A percentile compares a stretch with the other conserved stretches of the same genome.
Conservation (phyloP, 2,329 filamentous ascomycete genomes). For the Dryadomyces quercivorus region DNA sequence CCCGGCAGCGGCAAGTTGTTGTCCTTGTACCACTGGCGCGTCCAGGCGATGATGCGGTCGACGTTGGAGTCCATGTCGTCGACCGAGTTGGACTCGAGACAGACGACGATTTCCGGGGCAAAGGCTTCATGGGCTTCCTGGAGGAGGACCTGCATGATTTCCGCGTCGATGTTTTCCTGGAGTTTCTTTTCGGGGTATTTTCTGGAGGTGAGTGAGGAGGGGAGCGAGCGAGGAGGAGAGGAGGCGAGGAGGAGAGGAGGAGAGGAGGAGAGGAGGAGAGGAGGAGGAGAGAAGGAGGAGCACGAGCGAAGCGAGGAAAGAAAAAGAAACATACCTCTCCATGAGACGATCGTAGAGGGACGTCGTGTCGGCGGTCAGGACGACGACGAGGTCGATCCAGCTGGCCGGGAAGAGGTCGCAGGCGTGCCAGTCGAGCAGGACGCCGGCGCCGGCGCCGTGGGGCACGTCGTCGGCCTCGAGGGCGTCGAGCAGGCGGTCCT, state of each 20-base stretch:
- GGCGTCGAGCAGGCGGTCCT: conserved; percentile 81
- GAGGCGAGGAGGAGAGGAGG: not conserved
- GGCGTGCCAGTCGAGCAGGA: conserved; percentile 94
- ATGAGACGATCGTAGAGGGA: conserved; percentile 75
- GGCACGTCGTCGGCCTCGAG: conserved; percentile 62
- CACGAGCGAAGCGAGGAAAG: not conserved
- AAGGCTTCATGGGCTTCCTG: conserved; percentile 85
- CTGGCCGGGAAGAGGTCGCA: conserved; percentile 89
- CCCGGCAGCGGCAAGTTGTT: conserved; percentile 19
- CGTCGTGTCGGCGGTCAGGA: conserved; percentile 69
- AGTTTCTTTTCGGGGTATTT: conserved; percentile 79
- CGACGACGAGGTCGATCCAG: conserved; percentile 92
- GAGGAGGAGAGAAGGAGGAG: not conserved
- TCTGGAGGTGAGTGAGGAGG: conserved; percentile 24
- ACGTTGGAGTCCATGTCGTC: conserved; percentile 86
- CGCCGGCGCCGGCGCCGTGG: conserved; percentile 61
- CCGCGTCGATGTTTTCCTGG: conserved; percentile 90
- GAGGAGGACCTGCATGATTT: conserved; percentile 92
- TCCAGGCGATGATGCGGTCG: conserved; percentile 71
- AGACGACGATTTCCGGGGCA: conserved; percentile 76
- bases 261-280: not conserved
- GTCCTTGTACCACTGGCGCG: conserved; percentile 69
- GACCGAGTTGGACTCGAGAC: conserved; percentile 67
- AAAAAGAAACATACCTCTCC: conserved; percentile 39
- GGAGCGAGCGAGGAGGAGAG: not conserved